Evolutionary conservation across 2,329 filamentous ascomycete species (phyloP), one percentile per base, ranked within the genome.

Genomic region (Nakataea oryzae): DNA sequence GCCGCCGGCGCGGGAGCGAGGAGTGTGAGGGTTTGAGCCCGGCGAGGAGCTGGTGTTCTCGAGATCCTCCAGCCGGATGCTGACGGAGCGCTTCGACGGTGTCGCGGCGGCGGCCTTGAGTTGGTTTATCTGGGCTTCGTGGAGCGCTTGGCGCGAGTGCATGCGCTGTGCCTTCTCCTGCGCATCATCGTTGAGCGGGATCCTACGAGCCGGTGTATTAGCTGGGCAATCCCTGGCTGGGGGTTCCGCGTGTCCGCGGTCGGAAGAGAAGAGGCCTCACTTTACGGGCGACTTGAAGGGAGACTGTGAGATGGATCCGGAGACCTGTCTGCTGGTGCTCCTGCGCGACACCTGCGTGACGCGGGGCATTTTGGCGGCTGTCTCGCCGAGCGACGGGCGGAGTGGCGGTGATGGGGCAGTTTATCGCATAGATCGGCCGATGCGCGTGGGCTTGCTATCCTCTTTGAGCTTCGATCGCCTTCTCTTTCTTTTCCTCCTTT

Each of bases 181-280:
- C 64, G 86, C 87, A 80, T 99, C 95, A 78, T 99, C 95, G 78
- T 97, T 97, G 65, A 99, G 85, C 47, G 95, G 93, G 64, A 99
- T 96, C 73, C 91, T 96, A 69, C 57, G 34, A 32, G 54, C 29
- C 32, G 29, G 56, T 54, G 61, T 17, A n/a, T 50, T 50, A 50
- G 41, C 41, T 24, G 17, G 41, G 28, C 2, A 12, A 26, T 41
- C 47, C 4, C 56, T 32, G 27, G 29, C 58, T 28, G 56, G 41
- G 14, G 17, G 55, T 29, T 57, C 54, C 17, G 27, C 29, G 56
- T 60, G 55, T 61, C 60, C 61, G 65, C 62, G 41, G 24, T 13
- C 41, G 27, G 58, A 27, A 29, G 58, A 50, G 58, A 17, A 47
- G 34, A 59, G 5, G 60, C 75, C 80, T 71, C 75, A 85, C 82